Percentiles rank a stretch among this genome's conserved stretches.
Evolutionary conservation across 768 basidiomycete genomes (phyloP).

Genomic region (Suillus occidentalis): DNA sequence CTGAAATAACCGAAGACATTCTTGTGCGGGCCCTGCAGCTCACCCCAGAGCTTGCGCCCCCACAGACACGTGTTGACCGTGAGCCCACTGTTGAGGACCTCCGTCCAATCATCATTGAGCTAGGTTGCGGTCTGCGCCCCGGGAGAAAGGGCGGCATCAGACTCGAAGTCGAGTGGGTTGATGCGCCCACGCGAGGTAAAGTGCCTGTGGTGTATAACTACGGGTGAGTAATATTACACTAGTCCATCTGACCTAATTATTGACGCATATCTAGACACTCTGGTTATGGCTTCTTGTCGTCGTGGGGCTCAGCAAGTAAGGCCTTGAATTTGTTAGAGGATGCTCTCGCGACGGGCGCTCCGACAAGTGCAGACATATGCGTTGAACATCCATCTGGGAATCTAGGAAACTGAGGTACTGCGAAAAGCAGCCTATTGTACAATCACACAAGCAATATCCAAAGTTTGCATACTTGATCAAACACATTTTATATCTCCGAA

Average conservation of each 20-base stretch:
- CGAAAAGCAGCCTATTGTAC: not conserved
- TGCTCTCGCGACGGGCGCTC: slow-evolving; percentile 27
- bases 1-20: slow-evolving; percentile 61
- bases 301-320: slow-evolving; percentile 61
- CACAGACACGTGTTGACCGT: slow-evolving; percentile 46
- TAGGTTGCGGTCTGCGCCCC: slow-evolving; percentile 67
- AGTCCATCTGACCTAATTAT: not conserved
- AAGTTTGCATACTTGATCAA: not conserved
- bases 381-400: not conserved
- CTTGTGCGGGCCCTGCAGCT: slow-evolving; percentile 50
- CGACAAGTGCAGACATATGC: not conserved
- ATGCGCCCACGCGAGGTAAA: slow-evolving; percentile 24
- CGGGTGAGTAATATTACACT: slow-evolving; percentile 43
- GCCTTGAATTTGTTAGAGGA: slow-evolving; percentile 48
- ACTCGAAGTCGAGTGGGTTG: slow-evolving; percentile 48
- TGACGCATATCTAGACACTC: slow-evolving; percentile 44
- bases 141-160: slow-evolving; percentile 67
- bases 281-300: slow-evolving; percentile 63
- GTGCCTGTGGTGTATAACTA: slow-evolving; percentile 64
- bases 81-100: slow-evolving; percentile 52
- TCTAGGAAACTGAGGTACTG: not conserved
- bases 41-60: slow-evolving; percentile 58
- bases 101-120: slow-evolving; percentile 45
- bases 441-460: not conserved
- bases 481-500: not conserved